Conservation (phyloP, 1,139 yeast genomes). For the Kazachstania sp. region DNA sequence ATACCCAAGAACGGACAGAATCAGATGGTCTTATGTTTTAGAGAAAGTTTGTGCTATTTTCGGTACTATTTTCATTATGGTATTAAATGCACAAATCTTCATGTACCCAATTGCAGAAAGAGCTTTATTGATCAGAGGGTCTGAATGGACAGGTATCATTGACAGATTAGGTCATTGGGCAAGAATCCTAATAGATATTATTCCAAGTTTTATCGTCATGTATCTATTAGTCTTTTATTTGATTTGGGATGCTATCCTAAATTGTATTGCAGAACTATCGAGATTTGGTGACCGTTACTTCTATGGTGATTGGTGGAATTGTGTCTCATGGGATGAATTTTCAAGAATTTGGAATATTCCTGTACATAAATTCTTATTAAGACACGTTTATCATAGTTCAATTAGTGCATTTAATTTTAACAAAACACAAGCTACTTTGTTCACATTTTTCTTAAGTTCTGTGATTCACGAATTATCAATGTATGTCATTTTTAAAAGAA, state of each 20-base stretch:
- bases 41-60: conserved; percentile 71
- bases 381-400: conserved; percentile 92
- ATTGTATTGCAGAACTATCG: conserved; percentile 81
- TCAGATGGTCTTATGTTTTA: conserved; percentile 64
- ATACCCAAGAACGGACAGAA: conserved; percentile 63
- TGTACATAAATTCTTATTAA: conserved; percentile 78
- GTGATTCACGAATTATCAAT: conserved; percentile 84
- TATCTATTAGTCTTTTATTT: conserved; percentile 75
- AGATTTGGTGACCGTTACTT: conserved; percentile 83
- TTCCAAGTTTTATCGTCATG: conserved; percentile 68
- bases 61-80: conserved; percentile 80
- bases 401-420: conserved; percentile 66
- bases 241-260: conserved; percentile 90
- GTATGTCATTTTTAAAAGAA: conserved; percentile 73
- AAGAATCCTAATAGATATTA: conserved; percentile 58
- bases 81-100: conserved; percentile 67
- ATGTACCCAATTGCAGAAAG: conserved; percentile 68
- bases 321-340: conserved; percentile 88
- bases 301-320: conserved; percentile 97
- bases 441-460: conserved; percentile 77
- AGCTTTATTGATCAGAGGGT: conserved; percentile 44
- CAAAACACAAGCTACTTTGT: conserved; percentile 59
- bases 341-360: conserved; percentile 94
- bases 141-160: conserved; percentile 32
- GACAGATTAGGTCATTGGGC: conserved; percentile 49